Evolutionary conservation across 2,329 filamentous ascomycete genomes (phyloP), one percentile per base, ranked within the genome.

Genomic region (Monilinia laxa): DNA sequence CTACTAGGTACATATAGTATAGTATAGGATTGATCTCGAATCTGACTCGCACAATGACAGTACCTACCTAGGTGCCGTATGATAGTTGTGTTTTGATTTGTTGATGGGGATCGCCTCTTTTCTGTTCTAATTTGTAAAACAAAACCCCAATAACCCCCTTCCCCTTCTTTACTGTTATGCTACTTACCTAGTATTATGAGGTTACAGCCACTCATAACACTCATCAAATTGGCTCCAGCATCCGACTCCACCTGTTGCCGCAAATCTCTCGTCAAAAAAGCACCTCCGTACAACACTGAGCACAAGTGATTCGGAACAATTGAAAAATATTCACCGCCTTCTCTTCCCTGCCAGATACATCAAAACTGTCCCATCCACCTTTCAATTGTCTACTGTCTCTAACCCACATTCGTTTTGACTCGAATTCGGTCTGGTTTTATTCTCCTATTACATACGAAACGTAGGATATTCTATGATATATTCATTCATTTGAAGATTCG

Each of bases 341-440:
- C 63, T 38, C 62, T 28, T 58, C 40, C 53, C 53, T 49, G 40
- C 62, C 52, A 58, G 40, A 40, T 51, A 35, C 42, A 58, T 42
- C 63, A 63, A 63, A 63, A 63, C 35, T 60, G 45, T 49, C 59
- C 59, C 45, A 62, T 63, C 49, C 47, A 54, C 35, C 60, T 63
- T 55, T 55, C 45, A 51, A 63, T 42, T 63, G 23, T 63, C 42
- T 49, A 45, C 45, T 59, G 28, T 47, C 42, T n/a, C 64, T 18
- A 60, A 60, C 31, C 56, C 64, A 65, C 64, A 65, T 65, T 65
- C 56, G 55, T 65, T 65, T 65, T 53, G 55, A 60, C 47, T 65
- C 42, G 55, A 65, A 52, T 35, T 18, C 23, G 20, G 56, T 12
- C 42, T 60, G 42, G 4, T 25, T 53, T 12, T 47, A 60, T 53